Base-by-base conservation (phyloP, 768 basidiomycete species). In the Roridomyces roridus region DNA sequence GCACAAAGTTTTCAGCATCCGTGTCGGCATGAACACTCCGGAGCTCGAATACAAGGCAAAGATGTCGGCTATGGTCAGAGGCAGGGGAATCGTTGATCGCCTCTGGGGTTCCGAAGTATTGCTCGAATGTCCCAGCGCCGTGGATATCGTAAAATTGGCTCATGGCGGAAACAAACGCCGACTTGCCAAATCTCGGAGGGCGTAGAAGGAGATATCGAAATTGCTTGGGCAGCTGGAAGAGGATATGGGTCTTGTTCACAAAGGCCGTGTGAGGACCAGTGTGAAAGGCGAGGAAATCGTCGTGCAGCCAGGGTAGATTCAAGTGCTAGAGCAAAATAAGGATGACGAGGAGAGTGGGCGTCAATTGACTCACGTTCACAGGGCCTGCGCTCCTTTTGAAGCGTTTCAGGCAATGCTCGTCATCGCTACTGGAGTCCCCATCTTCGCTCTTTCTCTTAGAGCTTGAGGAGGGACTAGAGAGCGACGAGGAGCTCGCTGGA, bases 181-280 rank as follows among this genome's bases (percentile, higher is more conserved):
- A 44, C 28, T 53, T 53, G 17, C 51, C 51, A 34, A 53, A 53
- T 5, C 25, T 41, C 3, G 51, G 51, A 6, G 51, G 51, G 17
- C 51, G 51, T 2, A 53, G 25, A 14, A 53, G 43, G n/a, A 45
- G 29, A 24, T 35, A 51, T 14, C 24, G 25, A 12, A 45, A 45
- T 25, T 21, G 31, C 2, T 45, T 23, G 12, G 43, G 43, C 6
- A 53, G 35, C 7, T 36, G 4, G 15, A 45, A 23, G 9, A 52
- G 23, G 28, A 21, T 35, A 11, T 23, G 15, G 20, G 39, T 41
- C 29, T 53, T 53, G 24, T 45, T 34, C 5, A 53, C 42, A 25
- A 36, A 45, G 29, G 29, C 39, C 6, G 39, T n/a, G 9, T 40
- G 39, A n/a, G 39, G 20, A 21, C 7, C 9, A 40, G 6, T 7